These are phyloP conservation scores for Hysterium pulicare DNA, from an alignment of 2,329 filamentous ascomycete genomes.

Conservation along the genomic window DNA sequence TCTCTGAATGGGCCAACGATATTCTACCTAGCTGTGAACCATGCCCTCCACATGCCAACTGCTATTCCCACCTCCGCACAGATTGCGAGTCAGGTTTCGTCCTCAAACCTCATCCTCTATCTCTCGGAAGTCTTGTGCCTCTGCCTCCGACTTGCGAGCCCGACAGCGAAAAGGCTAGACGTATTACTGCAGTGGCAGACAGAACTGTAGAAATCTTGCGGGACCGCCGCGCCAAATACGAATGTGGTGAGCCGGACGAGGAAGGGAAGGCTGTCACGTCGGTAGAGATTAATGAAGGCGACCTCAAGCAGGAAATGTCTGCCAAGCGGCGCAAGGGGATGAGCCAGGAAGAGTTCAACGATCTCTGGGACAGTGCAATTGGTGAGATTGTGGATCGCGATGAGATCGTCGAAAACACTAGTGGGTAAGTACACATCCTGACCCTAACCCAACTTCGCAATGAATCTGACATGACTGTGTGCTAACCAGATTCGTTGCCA, in stretches of 20 bases:
- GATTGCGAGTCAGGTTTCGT: slow-evolving; percentile 86
- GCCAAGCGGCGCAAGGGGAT: slow-evolving; percentile 78
- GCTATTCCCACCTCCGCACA: slow-evolving; percentile 72
- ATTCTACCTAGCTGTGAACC: slow-evolving; percentile 81
- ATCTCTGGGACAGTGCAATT: slow-evolving; percentile 73
- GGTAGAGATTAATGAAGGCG: slow-evolving; percentile 64
- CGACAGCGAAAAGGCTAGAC: slow-evolving; percentile 85
- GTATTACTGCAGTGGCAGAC: slow-evolving; percentile 83
- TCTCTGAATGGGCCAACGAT: slow-evolving; percentile 70
- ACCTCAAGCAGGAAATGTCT: slow-evolving; percentile 73
- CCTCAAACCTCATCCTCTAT: slow-evolving; percentile 77
- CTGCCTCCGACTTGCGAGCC: slow-evolving; percentile 90
- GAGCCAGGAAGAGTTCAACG: slow-evolving; percentile 85
- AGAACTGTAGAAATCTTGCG: slow-evolving; percentile 83
- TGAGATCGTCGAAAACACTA: slow-evolving; percentile 55
- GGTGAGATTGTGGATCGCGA: slow-evolving; percentile 65
- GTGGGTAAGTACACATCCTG: slow-evolving; percentile 54
- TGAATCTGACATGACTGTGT: slow-evolving; percentile 29
- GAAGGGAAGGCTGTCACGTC: slow-evolving; percentile 58
- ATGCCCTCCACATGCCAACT: slow-evolving; percentile 87
- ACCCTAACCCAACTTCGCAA: slow-evolving; percentile 11
- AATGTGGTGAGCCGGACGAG: slow-evolving; percentile 75
- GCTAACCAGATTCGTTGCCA: slow-evolving; percentile 84
- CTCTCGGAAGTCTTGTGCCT: slow-evolving; percentile 75
- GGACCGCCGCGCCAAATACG: slow-evolving; percentile 80